Conservation (phyloP, 2,329 filamentous ascomycete genomes). For the Cordyceps cateniannulata region DNA sequence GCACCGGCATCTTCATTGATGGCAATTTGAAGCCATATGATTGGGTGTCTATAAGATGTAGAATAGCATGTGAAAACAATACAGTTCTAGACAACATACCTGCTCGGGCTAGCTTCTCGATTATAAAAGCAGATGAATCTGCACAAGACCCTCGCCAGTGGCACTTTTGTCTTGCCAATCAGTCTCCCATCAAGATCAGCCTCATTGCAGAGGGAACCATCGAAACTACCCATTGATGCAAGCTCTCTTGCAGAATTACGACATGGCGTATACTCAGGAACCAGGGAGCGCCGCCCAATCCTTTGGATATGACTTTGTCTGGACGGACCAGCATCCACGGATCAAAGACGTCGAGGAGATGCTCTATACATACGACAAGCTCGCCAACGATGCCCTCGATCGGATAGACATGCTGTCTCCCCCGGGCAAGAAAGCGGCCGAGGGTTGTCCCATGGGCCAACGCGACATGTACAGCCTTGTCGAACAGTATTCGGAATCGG, state of each 20-base stretch:
- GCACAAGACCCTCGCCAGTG: too few relatives aligned
- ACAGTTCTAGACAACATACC: too few relatives aligned
- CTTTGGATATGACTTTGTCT: conserved; percentile 53
- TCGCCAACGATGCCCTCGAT: conserved; percentile 61
- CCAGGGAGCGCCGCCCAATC: neutral
- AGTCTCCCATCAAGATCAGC: too few relatives aligned
- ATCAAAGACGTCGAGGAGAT: conserved; percentile 52
- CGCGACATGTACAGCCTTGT: conserved; percentile 61
- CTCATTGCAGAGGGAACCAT: neutral
- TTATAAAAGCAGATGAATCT: too few relatives aligned
- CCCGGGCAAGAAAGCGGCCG: conserved; percentile 18
- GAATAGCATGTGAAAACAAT: too few relatives aligned
- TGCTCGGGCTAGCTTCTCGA: too few relatives aligned
- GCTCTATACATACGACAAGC: conserved; percentile 60
- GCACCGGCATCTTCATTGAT: too few relatives aligned
- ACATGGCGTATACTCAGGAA: neutral
- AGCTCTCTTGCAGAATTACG: neutral
- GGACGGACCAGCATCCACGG: conserved; percentile 58
- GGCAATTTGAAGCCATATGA: too few relatives aligned
- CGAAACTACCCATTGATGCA: neutral
- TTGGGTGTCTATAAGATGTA: too few relatives aligned
- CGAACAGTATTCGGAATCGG: conserved; percentile 46
- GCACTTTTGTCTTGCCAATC: too few relatives aligned
- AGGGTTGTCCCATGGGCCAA: conserved; percentile 17
- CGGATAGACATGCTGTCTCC: conserved; percentile 54